Percentiles rank a stretch among this genome's conserved stretches.
phyloP scores from a whole-genome alignment of 2,329 filamentous ascomycete species.

The Penicillium sp. region DNA sequence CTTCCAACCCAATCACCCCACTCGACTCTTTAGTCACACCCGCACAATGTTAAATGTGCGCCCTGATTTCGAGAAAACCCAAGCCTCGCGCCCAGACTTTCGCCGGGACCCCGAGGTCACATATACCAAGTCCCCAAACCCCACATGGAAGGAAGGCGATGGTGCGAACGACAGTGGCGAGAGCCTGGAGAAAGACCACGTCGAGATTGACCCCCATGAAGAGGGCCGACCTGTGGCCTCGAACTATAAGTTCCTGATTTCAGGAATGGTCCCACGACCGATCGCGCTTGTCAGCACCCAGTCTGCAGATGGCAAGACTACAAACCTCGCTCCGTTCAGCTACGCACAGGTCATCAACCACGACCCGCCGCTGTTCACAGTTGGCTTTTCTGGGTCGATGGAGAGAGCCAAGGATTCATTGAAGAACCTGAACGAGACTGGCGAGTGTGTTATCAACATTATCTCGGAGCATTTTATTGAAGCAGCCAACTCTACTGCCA shows the following conservation, averaged over 20 bases:
- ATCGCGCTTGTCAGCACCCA: slow-evolving; percentile 64
- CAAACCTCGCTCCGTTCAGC: slow-evolving; percentile 82
- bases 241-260: slow-evolving; percentile 94
- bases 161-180: slow-evolving; percentile 47
- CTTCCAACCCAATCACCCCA: not conserved
- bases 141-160: slow-evolving; percentile 43
- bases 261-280: slow-evolving; percentile 75
- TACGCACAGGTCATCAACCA: slow-evolving; percentile 82
- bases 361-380: slow-evolving; percentile 79
- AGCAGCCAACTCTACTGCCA: slow-evolving; percentile 76
- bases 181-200: slow-evolving; percentile 57
- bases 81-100: slow-evolving; percentile 45
- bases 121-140: slow-evolving; percentile 42
- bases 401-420: slow-evolving; percentile 73
- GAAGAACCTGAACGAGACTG: slow-evolving; percentile 66
- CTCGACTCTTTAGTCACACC: slow-evolving; percentile 21
- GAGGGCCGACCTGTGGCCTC: slow-evolving; percentile 62
- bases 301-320: slow-evolving; percentile 59
- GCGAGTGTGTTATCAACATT: slow-evolving; percentile 83
- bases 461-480: slow-evolving; percentile 81
- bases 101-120: slow-evolving; percentile 31
- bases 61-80: slow-evolving; percentile 38
- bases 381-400: slow-evolving; percentile 58
- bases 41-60: slow-evolving; percentile 24
- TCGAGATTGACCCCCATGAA: slow-evolving; percentile 78